A percentile compares a stretch with the other conserved stretches of the same genome.
Conservation (phyloP, 352 stramenopile species). For the Thalassiosira livingstoniorum region DNA sequence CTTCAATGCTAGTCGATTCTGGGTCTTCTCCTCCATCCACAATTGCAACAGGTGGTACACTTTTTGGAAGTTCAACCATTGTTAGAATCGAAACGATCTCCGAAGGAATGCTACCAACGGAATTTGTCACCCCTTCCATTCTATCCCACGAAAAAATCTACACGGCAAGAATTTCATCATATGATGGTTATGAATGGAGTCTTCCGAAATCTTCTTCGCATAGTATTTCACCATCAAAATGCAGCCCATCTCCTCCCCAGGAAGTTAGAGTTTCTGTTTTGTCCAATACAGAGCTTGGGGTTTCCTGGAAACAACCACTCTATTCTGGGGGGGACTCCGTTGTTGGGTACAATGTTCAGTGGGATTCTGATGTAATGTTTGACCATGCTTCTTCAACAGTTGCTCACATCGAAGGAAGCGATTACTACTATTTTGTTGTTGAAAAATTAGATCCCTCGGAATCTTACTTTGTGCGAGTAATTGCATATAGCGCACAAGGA, state of each 20-base stretch:
- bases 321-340: conserved; percentile 88
- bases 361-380: conserved; percentile 89
- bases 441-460: conserved; percentile 88
- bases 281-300: conserved; percentile 81
- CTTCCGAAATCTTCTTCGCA: conserved; percentile 22
- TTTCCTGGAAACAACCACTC: conserved; percentile 90
- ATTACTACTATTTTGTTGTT: conserved; percentile 76
- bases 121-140: conserved; percentile 63
- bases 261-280: conserved; percentile 67
- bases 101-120: conserved; percentile 54
- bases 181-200: conserved; percentile 86
- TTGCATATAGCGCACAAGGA: conserved; percentile 89
- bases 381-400: conserved; percentile 65
- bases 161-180: conserved; percentile 89
- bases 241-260: conserved; percentile 58
- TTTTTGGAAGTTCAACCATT: conserved; percentile 59
- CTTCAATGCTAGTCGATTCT: conserved; percentile 77
- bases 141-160: conserved; percentile 84
- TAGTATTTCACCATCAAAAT: conserved; percentile 52
- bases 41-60: conserved; percentile 61
- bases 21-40: conserved; percentile 51
- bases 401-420: conserved; percentile 15
- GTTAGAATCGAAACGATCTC: conserved; percentile 60
- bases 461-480: conserved; percentile 90
- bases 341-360: conserved; percentile 90